Base-by-base conservation (phyloP, 2,329 filamentous ascomycete genomes). In the Dactylellina haptotyla region DNA sequence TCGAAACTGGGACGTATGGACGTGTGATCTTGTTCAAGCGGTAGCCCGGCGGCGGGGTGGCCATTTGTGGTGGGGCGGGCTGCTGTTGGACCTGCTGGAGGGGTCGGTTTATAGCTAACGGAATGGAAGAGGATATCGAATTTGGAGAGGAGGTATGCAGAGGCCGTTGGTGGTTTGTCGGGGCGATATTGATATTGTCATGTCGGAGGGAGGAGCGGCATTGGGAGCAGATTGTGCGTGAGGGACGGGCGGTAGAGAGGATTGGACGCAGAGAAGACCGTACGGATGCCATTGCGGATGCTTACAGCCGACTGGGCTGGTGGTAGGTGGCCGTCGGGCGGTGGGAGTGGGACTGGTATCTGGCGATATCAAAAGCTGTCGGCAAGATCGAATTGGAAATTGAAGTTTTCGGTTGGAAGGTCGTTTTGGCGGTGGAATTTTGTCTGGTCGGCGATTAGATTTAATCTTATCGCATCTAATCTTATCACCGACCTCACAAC, bases 1-100 rank as follows among this genome's bases (percentile, higher is more conserved):
- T 57, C 14, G 71, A 56, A 20, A 76, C 73, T 14, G 77, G 76
- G 8, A 76, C 76, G 28, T 71, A 70, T 4, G 73, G 73, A 20
- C 76, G 73, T 6, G 75, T 75, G 50, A 75, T 53, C 50, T 67
- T 75, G 70, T 75, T 75, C 63, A 67, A 58, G n/a, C 70, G 70
- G 34, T 67, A 75, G 26, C 70, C 69, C 3, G 69, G 25, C 20
- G 69, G 69, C 23, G 69, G 69, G 48, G 53, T 50, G 14, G 50
- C 18, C 4, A 73, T 45, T 20, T 45, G 53, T 16, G 59, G 69
- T n/a, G 69, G 61, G 34, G 39, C 25, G 30, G 59, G 59, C 34
- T 73, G 69, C 32, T 72, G 67, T 26, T 71, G 66, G 32, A 65
- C 59, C 26, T 65, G 32, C 32, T 73, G 69, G 18, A 64, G 69